phyloP scores from a whole-genome alignment of 805 yeast genomes.

The Barnettozyma pratensis region DNA sequence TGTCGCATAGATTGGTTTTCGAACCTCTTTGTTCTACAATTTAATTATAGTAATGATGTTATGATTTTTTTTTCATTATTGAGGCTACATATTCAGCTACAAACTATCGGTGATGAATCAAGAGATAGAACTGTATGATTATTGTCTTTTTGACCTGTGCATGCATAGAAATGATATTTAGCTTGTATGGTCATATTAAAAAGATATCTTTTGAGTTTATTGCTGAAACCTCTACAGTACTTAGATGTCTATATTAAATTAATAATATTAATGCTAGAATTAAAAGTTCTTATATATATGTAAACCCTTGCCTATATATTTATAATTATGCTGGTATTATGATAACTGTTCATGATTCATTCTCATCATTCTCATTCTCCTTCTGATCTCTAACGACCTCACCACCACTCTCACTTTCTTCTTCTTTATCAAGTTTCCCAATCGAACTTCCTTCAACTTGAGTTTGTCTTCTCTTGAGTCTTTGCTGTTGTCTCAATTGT shows the following conservation, averaged over 20 bases:
- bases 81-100: not conserved
- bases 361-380: conserved; percentile 3
- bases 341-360: not conserved
- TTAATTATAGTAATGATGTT: not conserved
- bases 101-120: too few species aligned
- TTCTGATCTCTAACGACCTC: not conserved
- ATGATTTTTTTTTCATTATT: not conserved
- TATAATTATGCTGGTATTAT: too few species aligned
- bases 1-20: conserved; percentile 23
- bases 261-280: too few species aligned
- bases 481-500: conserved; percentile 37
- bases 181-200: too few species aligned
- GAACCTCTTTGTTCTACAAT: not conserved
- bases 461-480: conserved; percentile 22
- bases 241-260: too few species aligned
- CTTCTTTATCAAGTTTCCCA: not conserved
- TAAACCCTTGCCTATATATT: too few species aligned
- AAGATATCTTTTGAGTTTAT: too few species aligned
- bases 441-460: conserved; percentile 1
- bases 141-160: too few species aligned
- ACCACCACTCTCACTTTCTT: not conserved
- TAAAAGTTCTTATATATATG: too few species aligned
- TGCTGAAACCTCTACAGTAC: too few species aligned
- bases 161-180: too few species aligned
- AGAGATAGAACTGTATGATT: too few species aligned